These are phyloP conservation scores for Teunomyces atbi DNA, from an alignment of 805 yeast species.

Conservation along the genomic window DNA sequence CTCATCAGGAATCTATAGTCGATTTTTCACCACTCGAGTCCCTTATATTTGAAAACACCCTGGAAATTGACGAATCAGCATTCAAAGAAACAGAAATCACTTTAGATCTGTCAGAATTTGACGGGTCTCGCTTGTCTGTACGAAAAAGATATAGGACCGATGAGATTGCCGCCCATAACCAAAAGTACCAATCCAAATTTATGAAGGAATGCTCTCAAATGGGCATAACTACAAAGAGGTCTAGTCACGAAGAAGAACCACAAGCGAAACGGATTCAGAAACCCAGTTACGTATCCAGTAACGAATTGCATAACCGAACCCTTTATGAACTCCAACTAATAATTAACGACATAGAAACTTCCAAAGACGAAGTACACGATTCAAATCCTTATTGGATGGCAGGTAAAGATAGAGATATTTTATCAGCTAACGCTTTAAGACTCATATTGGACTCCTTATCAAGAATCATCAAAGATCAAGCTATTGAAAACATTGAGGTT, in stretches of 20 bases:
- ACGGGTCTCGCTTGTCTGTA: slow-evolving; percentile 19
- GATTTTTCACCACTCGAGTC: slow-evolving; percentile 15
- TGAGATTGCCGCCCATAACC: slow-evolving; percentile 16
- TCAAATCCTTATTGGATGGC: slow-evolving; percentile 15
- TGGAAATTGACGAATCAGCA: slow-evolving; percentile 9
- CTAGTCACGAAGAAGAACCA: not conserved
- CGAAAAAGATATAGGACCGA: slow-evolving; percentile 18
- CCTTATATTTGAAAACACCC: slow-evolving; percentile 9
- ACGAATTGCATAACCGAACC: slow-evolving; percentile 5
- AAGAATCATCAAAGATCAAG: slow-evolving; percentile 20
- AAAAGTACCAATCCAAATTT: slow-evolving; percentile 16
- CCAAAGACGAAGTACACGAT: slow-evolving; percentile 14
- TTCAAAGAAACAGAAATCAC: slow-evolving; percentile 12
- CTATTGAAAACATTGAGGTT: slow-evolving; percentile 14
- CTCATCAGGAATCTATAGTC: slow-evolving; percentile 1
- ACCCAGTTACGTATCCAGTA: slow-evolving; percentile 3
- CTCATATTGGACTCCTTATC: slow-evolving; percentile 24
- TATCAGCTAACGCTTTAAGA: not conserved
- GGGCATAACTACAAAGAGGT: slow-evolving; percentile 5
- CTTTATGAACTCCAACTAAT: not conserved
- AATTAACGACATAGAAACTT: slow-evolving; percentile 5
- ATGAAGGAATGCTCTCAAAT: slow-evolving; percentile 13
- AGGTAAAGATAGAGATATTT: not conserved
- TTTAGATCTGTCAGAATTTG: slow-evolving; percentile 8
- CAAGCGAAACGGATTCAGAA: slow-evolving; percentile 8